phyloP scores from a whole-genome alignment of 2,329 filamentous ascomycete genomes.

The Magnaporthiopsis incrustans region DNA sequence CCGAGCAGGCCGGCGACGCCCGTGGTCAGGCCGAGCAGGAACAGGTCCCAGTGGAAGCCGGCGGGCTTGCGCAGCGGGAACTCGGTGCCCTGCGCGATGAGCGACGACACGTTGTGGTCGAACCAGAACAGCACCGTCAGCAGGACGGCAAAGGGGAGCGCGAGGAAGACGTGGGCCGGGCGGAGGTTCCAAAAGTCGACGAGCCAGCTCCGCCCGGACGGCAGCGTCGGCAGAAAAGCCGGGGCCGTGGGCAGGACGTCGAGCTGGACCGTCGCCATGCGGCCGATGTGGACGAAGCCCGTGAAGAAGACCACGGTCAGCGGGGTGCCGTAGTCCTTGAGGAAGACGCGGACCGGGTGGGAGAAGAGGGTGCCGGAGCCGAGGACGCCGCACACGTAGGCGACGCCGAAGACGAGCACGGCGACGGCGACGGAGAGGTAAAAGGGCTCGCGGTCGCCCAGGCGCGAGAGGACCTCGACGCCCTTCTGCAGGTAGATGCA shows the following conservation, averaged over 20 bases:
- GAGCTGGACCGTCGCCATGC: constrained; percentile 64
- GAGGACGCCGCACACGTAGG: constrained; percentile 65
- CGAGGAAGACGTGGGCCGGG: constrained; percentile 68
- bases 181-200: constrained; percentile 74
- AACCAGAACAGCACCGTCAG: constrained; percentile 84
- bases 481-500: constrained; percentile 90
- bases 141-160: constrained; percentile 77
- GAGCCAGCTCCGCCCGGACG: constrained; percentile 64
- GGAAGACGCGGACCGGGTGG: constrained; percentile 68
- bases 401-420: constrained; percentile 68
- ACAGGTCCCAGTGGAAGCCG: constrained; percentile 80
- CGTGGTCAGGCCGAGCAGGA: constrained; percentile 71
- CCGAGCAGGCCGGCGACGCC: constrained; percentile 68
- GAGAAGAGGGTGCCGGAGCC: constrained; percentile 66
- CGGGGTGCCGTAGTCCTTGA: constrained; percentile 85
- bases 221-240: constrained; percentile 67
- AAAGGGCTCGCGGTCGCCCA: constrained; percentile 59
- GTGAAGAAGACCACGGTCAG: constrained; percentile 81
- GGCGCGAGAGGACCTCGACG: constrained; percentile 72
- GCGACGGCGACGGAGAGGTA: constrained; percentile 74
- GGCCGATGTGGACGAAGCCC: constrained; percentile 78
- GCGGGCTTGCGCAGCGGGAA: constrained; percentile 74
- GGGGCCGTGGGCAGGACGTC: constrained; percentile 66
- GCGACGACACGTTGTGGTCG: constrained; percentile 79
- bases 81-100: constrained; percentile 76